phyloP scores from a whole-genome alignment of 805 yeast genomes.

The Metschnikowia bowlesiae region DNA sequence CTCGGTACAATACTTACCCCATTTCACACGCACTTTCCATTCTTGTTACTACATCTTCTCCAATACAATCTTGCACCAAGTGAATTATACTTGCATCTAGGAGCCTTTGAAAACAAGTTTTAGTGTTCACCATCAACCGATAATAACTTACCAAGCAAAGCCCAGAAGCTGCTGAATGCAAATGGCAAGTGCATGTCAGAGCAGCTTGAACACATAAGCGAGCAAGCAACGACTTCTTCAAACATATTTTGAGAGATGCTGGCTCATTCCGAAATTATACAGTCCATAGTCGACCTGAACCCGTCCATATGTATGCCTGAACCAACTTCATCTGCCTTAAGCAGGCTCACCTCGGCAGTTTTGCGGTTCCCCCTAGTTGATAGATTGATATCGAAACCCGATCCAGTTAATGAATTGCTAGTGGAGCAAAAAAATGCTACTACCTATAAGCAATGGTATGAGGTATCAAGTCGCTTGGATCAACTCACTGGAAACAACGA shows the following conservation, averaged over 20 bases:
- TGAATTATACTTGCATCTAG: not conserved
- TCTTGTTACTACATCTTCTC: not conserved
- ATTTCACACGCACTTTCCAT: constrained; percentile 1
- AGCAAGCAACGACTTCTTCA: not conserved
- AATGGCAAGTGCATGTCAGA: not conserved
- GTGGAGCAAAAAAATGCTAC: constrained; percentile 33
- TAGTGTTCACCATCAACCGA: not conserved
- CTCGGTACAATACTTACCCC: not conserved
- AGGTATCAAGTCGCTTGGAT: constrained; percentile 61
- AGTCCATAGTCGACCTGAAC: constrained; percentile 12
- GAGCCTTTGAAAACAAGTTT: no score
- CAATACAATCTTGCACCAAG: not conserved
- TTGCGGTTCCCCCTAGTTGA: constrained; percentile 11
- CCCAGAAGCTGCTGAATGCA: not conserved
- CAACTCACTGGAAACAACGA: constrained; percentile 53
- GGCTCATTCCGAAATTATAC: constrained; percentile 14
- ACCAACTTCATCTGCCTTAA: constrained; percentile 4
- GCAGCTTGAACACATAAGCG: not conserved
- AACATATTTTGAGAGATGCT: not conserved
- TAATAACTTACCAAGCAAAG: not conserved
- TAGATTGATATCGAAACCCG: constrained; percentile 8
- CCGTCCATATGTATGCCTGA: constrained; percentile 11
- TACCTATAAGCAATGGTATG: constrained; percentile 61
- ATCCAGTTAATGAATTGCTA: constrained; percentile 13
- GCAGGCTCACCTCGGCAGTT: constrained; percentile 1